Base-by-base conservation (phyloP, 2,329 filamentous ascomycete genomes). In the Fonsecaea pedrosoi region DNA sequence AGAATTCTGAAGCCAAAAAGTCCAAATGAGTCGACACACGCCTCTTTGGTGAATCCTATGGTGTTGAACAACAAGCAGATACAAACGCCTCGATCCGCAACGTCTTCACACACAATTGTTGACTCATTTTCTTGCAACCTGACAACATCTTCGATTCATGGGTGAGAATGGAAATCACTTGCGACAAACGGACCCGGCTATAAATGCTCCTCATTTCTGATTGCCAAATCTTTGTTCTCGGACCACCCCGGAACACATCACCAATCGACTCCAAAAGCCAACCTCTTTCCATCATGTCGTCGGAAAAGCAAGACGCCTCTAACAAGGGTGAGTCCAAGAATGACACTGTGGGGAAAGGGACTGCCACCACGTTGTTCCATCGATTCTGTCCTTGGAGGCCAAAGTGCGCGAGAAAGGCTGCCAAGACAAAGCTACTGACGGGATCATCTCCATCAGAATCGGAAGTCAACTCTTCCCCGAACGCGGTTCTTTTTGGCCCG, bases 1-100 rank as follows among this genome's bases (percentile, higher is more conserved):
- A 68, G 40, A 64, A 73, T 12, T 63, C 54, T 21, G 63, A 63
- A 10, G 60, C 55, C 13, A 73, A 71, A 65, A 71, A 73, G 61
- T 62, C 56, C n/a, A 65, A 67, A 45, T 70, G 60, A 71, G 18
- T 37, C 34, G 35, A 15, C 18, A 10, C 42, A 37, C 25, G 10
- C 32, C 35, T 18, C n/a, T 25, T 25, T 42, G 40, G 50, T 38
- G 58, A 54, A 65, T 34, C 13, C 9, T 7, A 25, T 21, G 5
- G n/a, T 18, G 18, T 50, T 4, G 9, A 50, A 10, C 15, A 42
- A 9, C 18, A 25, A 50, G 18, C 45, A 50, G 10, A 25, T 25
- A 21, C 8, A 1, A 7, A 50, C 45, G 18, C 13, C 18, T 25
- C 9, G 12, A 21, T 18, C 45, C 13, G 9, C 4, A 1, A 4